Base-by-base conservation (phyloP, 306 rosid species). In the Trifolium subterraneum region DNA sequence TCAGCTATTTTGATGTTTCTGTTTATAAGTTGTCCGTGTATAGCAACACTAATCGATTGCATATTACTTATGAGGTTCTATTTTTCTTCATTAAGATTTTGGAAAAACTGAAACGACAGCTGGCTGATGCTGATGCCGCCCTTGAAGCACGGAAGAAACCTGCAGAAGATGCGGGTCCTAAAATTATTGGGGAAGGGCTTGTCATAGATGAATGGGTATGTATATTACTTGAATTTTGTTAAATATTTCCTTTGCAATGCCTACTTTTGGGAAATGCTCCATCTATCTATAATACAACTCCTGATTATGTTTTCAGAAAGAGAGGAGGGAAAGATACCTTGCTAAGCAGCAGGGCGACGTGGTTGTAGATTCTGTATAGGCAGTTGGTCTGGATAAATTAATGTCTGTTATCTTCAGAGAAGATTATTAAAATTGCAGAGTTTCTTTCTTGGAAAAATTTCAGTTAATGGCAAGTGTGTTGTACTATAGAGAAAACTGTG, bases 201-300 rank as follows among this genome's bases (percentile, higher is more conserved):
- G 98, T 94, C 56, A 94, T 94, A 73, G 97, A 94, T 73, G 97
- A 94, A 88, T 92, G 97, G 97, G 97, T 91, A 33, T 79, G 88
- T 81, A 33, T 59, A 8, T 67, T 48, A 70, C 19, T 52, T 59
- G 10, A 13, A 22, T 54, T 76, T 76, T 42, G 25, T 6, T 36
- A 31, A 29, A 18, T 20, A 4, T 25, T 19, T 48, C 25, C 7
- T 5, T 8, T 31, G 38, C 25, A 22, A 61, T 61, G 16, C 36
- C 23, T 36, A 27, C 48, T 54, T 70, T 48, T 52, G 14, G n/a
- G 12, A 8, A 64, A 63, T 61, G 42, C 59, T 62, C 50, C 50
- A 15, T 42, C 70, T 20, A 29, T 59, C 61, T 22, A 42, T 54
- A 64, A 64, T 83, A 62, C 18, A 13, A n/a, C 58, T 64, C 33